Base-by-base conservation (phyloP, 257 asterid species). In the Solanum gracilifrons region DNA sequence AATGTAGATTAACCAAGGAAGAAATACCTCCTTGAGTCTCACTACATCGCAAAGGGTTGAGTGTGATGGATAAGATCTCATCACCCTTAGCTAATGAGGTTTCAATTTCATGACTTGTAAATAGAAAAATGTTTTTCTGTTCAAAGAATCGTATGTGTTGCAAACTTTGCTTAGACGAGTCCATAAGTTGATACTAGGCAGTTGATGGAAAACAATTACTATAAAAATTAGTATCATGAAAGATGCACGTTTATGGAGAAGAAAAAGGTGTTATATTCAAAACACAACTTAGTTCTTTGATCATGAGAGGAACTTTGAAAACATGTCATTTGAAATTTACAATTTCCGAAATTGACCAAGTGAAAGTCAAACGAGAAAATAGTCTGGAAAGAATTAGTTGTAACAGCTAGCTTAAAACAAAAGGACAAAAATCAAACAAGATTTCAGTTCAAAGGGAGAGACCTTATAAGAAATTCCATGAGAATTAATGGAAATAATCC, bases 1-100 rank as follows among this genome's bases (percentile, higher is more conserved):
- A 16, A 73, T 73, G 90, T 62, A 86, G 89, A 88, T 88, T 79
- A 90, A 90, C 93, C 89, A 88, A 79, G 86, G 87, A 89, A 89
- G 92, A 92, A 92, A 31, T 86, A 21, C 48, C 60, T 72, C 62
- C 37, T 69, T 18, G 48, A 69, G 68, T 60, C 16, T 25, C 84
- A 79, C 37, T 41, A 41, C 66, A 55, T 83, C 9, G 0, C 48
- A 74, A 33, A 33, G 16, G 80, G 27, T 33, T 72, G 80, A 72
- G 80, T 21, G n/a, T 0, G 27, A 72, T 72, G 12, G 13, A 72
- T 33, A 73, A 13, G 27, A 73, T 73, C 16, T 33, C 27, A 33
- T 73, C 13, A 33, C 80, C 16, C 23, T 72, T 72, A 72, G 1
- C 39, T 3, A 72, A 62, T 62, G 80, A 72, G 15, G n/a, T 33